A percentile compares a stretch with the other conserved stretches of the same genome.
Conservation (phyloP, 371 early-diverging fungal species). For the Saksenaea vasiformis region DNA sequence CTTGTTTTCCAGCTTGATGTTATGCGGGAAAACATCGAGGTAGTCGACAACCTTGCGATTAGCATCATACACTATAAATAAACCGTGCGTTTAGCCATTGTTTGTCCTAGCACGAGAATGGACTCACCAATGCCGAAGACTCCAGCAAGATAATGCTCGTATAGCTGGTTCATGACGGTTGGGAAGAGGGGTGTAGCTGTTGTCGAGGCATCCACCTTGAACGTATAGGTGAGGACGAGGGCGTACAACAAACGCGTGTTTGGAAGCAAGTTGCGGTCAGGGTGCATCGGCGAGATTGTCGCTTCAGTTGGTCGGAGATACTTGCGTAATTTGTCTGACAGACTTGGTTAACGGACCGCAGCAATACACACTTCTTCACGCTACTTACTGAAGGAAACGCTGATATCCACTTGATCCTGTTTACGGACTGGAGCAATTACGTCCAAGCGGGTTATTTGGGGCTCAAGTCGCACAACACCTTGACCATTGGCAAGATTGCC, state of each 20-base stretch:
- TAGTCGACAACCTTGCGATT: slow-evolving; percentile 66
- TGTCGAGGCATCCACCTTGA: slow-evolving; percentile 57
- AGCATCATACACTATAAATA: slow-evolving; percentile 50
- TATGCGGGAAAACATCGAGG: slow-evolving; percentile 76
- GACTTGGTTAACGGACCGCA: background rate
- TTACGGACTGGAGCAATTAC: slow-evolving; percentile 69
- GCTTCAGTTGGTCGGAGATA: slow-evolving; percentile 69
- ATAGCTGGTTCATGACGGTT: slow-evolving; percentile 62
- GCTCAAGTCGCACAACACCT: slow-evolving; percentile 44
- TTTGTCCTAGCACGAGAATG: background rate
- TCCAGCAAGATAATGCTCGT: slow-evolving; percentile 59
- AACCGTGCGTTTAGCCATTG: background rate
- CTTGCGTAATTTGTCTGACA: slow-evolving; percentile 62
- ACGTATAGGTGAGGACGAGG: slow-evolving; percentile 73
- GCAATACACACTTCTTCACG: no score
- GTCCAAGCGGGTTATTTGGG: slow-evolving; percentile 69
- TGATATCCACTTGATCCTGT: slow-evolving; percentile 68
- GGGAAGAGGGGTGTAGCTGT: slow-evolving; percentile 68
- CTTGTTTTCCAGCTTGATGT: slow-evolving; percentile 67
- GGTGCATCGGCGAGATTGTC: slow-evolving; percentile 63
- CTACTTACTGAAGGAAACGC: slow-evolving; percentile 47
- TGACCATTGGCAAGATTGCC: slow-evolving; percentile 65
- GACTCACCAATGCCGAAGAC: slow-evolving; percentile 51
- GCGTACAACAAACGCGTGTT: slow-evolving; percentile 67
- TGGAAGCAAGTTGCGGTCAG: slow-evolving; percentile 78